phyloP scores from a whole-genome alignment of 176 grass and related monocot genomes.

The Zea mays region DNA sequence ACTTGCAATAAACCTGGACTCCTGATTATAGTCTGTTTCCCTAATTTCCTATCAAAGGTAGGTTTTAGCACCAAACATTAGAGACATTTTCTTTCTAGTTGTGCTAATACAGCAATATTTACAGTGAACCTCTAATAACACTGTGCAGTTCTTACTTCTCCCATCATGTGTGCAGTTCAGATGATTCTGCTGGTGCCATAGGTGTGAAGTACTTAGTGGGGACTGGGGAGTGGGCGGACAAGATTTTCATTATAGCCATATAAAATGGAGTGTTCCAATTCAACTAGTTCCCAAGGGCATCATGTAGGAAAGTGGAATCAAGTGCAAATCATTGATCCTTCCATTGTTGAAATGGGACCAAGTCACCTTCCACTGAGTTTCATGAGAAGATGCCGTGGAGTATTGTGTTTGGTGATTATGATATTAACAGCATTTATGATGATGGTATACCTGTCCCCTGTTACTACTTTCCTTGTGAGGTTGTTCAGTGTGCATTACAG shows the following conservation, averaged over 20 bases:
- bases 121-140: neutral
- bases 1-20: neutral
- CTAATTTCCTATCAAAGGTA: constrained; percentile 2
- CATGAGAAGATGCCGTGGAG: constrained; percentile 57
- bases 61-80: neutral
- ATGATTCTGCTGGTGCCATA: neutral
- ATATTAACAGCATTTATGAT: constrained; percentile 70
- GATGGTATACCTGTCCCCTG: constrained; percentile 70
- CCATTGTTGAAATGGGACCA: constrained; percentile 42
- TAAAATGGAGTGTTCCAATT: constrained; percentile 55
- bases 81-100: neutral
- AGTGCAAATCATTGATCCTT: constrained; percentile 21
- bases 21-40: neutral
- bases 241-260: neutral
- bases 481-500: constrained; percentile 81
- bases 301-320: constrained; percentile 49
- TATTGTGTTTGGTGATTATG: constrained; percentile 71
- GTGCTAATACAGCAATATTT: neutral
- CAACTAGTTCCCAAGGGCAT: constrained; percentile 5
- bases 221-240: too few species aligned
- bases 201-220: constrained; percentile 16
- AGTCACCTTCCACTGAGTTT: constrained; percentile 53
- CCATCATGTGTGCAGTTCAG: neutral
- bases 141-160: constrained; percentile 9
- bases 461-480: constrained; percentile 59